These are phyloP conservation scores for Porpolomopsis calyptriformis DNA, from an alignment of 768 basidiomycete genomes.

Conservation along the genomic window DNA sequence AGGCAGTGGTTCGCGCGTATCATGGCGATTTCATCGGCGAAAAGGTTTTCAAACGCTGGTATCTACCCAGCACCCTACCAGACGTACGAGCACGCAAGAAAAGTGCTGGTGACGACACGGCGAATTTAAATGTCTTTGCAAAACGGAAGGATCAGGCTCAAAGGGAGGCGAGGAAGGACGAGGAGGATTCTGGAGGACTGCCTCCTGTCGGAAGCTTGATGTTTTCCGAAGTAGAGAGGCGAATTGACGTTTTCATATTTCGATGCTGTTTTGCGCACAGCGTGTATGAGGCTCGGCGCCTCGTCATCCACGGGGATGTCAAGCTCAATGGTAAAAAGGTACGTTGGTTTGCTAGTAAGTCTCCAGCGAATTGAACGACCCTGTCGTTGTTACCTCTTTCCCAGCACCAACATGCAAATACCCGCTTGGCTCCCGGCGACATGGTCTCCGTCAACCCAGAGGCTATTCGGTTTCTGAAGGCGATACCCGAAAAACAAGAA, in stretches of 20 bases:
- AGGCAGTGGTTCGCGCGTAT: slow-evolving; percentile 81
- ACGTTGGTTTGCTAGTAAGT: slow-evolving; percentile 16
- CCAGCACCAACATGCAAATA: slow-evolving; percentile 78
- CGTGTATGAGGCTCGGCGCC: slow-evolving; percentile 78
- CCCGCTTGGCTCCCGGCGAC: slow-evolving; percentile 85
- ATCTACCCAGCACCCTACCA: slow-evolving; percentile 76
- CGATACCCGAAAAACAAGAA: slow-evolving; percentile 25
- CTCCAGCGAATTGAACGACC: slow-evolving; percentile 1
- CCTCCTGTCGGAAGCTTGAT: slow-evolving; percentile 93
- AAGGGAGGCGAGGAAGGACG: slow-evolving; percentile 38
- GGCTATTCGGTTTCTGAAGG: slow-evolving; percentile 63
- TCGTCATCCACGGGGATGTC: slow-evolving; percentile 83
- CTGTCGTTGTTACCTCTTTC: slow-evolving; percentile 2
- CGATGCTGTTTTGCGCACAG: slow-evolving; percentile 79
- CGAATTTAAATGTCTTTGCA: slow-evolving; percentile 47
- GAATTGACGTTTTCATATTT: slow-evolving; percentile 90
- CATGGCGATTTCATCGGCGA: slow-evolving; percentile 93
- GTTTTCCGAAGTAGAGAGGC: slow-evolving; percentile 87
- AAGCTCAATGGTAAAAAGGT: slow-evolving; percentile 86
- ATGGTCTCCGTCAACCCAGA: slow-evolving; percentile 82
- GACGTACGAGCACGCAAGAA: slow-evolving; percentile 62
- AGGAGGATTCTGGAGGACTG: slow-evolving; percentile 50
- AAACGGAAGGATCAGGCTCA: slow-evolving; percentile 35
- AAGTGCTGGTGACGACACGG: slow-evolving; percentile 35
- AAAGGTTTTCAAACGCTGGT: slow-evolving; percentile 91